Conservation (phyloP, 768 basidiomycete genomes). For the Flagelloscypha sp. region DNA sequence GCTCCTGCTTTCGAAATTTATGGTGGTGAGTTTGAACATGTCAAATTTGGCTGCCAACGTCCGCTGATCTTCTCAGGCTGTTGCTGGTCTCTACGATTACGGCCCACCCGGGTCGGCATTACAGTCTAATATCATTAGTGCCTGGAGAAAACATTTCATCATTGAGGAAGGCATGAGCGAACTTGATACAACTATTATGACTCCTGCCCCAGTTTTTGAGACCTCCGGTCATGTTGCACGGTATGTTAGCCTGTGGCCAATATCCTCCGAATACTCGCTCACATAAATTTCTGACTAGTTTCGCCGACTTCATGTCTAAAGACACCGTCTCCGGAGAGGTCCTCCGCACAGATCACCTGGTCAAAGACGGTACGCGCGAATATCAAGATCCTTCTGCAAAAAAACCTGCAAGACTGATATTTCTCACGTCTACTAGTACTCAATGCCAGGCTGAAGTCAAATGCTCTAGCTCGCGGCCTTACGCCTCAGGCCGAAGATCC, state of each 20-base stretch:
- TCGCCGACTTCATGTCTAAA: constrained; percentile 99
- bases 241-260: no score
- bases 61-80: constrained; percentile 44
- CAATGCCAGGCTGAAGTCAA: no score
- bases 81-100: constrained; percentile 96
- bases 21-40: constrained; percentile 80
- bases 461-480: constrained; percentile 75
- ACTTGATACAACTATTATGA: constrained; percentile 97
- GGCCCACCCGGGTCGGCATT: constrained; percentile 93
- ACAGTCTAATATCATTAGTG: constrained; percentile 92
- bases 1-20: constrained; percentile 99
- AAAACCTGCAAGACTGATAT: no score
- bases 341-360: constrained; percentile 92
- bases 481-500: constrained; percentile 46
- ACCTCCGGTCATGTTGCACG: constrained; percentile 96
- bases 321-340: constrained; percentile 93
- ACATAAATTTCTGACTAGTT: no score
- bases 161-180: constrained; percentile 98
- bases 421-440: no score
- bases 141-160: constrained; percentile 98
- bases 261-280: no score
- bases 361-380: no score
- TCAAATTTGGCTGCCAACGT: no score
- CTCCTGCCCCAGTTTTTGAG: constrained; percentile 88
- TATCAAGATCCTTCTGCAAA: no score